Base-by-base conservation (phyloP, 257 asterid genomes). In the Solanum sejunctum region DNA sequence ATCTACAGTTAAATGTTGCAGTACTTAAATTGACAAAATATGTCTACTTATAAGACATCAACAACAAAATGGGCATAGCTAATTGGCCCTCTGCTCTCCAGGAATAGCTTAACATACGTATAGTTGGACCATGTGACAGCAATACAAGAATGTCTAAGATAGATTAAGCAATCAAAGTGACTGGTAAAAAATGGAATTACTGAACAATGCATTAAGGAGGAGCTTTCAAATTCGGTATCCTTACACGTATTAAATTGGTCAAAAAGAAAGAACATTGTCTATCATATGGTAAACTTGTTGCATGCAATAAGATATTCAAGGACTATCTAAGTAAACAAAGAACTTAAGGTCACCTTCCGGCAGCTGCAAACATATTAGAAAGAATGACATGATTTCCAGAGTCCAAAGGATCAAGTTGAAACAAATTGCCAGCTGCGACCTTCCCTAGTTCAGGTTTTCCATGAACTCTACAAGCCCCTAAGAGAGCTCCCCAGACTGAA, bases 401-500 rank as follows among this genome's bases (percentile, higher is more conserved):
- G 88, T 96, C 99, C 66, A 88, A 88, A 2, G 98, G 98, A 88
- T 96, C 98, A 8, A 96, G 98, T 84, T 88, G 88, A 85, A 96
- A 93, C 77, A 96, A 85, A 79, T 92, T 92, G n/a, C 90, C 92
- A 18, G 97, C 98, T 0, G 98, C 98, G 58, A 94, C 87, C 84
- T 92, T 94, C 47, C 95, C 98, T 26, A 95, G 79, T 41, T 93
- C 94, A 49, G 90, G 89, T 82, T 86, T 91, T 11, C 91, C 91
- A n/a, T 94, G 89, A 91, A 96, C 90, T 88, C 92, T 94, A 84
- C 95, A 93, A 16, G 98, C 97, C 73, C 92, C 91, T 87, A 96
- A 88, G 67, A 96, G 88, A 11, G 98, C 98, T 21, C 99, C 98
- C 99, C 98, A 96, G 75, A 95, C 85, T 1, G 99, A 91, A 60